Base-by-base conservation (phyloP, 805 yeast genomes). In the Starmerella davenportii region DNA sequence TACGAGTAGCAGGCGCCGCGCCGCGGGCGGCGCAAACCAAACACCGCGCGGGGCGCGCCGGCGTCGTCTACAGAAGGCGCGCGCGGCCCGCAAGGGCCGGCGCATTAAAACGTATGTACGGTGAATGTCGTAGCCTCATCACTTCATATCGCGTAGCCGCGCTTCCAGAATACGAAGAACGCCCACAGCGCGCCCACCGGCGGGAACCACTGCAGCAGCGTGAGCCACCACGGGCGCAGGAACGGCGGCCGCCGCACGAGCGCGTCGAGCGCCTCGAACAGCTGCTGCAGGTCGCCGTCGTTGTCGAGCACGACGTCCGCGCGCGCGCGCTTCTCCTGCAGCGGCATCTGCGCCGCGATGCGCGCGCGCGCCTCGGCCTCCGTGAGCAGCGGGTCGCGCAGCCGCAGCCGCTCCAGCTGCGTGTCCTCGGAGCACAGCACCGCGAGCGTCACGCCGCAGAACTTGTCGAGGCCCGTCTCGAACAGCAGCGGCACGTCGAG, bases 401-500 rank as follows among this genome's bases (percentile, higher is more conserved):
- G 48, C 43, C 67, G 51, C 30, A 90, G 63, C 41, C 98, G 63
- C 43, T 66, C 59, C 29, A 77, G 45, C 54, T 90, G 95, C 2
- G 57, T 41, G 1, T 68, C 66, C 17, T 60, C 60, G 11, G 63
- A 60, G 46, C 93, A 79, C 1, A 75, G 57, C 0, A 85, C 81
- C 14, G 79, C 74, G 2, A 87, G 55, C 0, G 76, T 69, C 8
- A 62, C 53, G 0, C 90, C 93, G 54, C 96, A 87, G 19, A 76
- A 59, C 34, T 54, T 49, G 51, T 81, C 74, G 47, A 87, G 62
- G 1, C 73, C 70, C 27, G 82, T 68, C 55, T 90, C 98, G 56
- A 80, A 90, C 16, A 90, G 60, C 29, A 90, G 61, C 1, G 99
- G 99, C 2, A 92, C 87, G 52, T 90, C 99, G 36, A 90, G 57